These are phyloP conservation scores for Annona squamosa DNA, from an alignment of 164 flowering plant species.

Conservation along the genomic window DNA sequence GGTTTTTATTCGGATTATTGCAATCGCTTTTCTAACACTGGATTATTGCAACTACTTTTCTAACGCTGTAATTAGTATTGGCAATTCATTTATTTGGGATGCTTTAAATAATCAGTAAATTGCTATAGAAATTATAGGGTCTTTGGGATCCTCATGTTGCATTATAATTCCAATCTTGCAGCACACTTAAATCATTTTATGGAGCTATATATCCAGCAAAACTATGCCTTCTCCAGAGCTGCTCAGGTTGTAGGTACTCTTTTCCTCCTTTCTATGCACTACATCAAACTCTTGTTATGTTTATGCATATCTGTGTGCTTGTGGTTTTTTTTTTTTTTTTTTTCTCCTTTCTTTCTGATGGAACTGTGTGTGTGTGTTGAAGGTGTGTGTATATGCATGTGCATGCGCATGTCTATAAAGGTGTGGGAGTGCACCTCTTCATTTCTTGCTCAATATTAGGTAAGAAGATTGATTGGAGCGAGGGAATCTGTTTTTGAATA, in stretches of 20 bases:
- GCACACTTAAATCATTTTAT: constrained; percentile 84
- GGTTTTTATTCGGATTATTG: too few relatives aligned
- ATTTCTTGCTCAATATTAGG: too few relatives aligned
- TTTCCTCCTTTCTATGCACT: constrained; percentile 2
- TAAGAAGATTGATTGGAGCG: too few relatives aligned
- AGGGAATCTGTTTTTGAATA: too few relatives aligned
- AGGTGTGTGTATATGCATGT: too few relatives aligned
- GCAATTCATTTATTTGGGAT: neutral
- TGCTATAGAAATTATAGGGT: neutral
- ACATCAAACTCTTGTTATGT: neutral
- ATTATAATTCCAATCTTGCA: constrained; percentile 25
- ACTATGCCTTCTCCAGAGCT: constrained; percentile 46
- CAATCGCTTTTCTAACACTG: too few relatives aligned
- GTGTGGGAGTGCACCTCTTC: too few relatives aligned
- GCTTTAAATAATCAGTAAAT: neutral
- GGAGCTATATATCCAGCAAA: constrained; percentile 52
- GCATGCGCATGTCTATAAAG: too few relatives aligned
- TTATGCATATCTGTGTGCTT: neutral
- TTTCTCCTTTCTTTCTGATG: neutral
- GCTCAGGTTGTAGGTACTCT: constrained; percentile 54
- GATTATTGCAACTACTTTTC: too few relatives aligned
- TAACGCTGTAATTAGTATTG: neutral
- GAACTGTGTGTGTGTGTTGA: neutral
- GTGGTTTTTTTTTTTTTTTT: too few relatives aligned
- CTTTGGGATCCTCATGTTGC: neutral